These are phyloP conservation scores for Kodamaea leandrae DNA, from an alignment of 805 yeast species.

Conservation along the genomic window DNA sequence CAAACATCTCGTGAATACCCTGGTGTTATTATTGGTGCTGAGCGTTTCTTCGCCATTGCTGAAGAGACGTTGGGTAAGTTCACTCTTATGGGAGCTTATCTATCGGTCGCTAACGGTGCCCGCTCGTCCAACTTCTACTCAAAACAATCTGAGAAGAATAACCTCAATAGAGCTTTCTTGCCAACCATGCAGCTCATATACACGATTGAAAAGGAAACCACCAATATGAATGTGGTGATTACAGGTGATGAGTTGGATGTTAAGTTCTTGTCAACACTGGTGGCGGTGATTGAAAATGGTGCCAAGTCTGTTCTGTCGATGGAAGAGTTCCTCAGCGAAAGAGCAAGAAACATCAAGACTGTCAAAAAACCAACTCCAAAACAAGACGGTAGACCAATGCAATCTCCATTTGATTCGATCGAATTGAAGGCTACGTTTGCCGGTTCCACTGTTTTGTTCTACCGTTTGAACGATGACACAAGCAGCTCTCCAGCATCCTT, in stretches of 20 bases:
- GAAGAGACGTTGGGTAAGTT: conserved; percentile 64
- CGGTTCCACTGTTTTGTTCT: conserved; percentile 62
- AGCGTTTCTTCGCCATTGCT: conserved; percentile 63
- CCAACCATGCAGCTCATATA: conserved; percentile 66
- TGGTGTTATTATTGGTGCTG: conserved; percentile 79
- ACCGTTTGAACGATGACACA: conserved; percentile 41
- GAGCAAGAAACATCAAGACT: conserved; percentile 12
- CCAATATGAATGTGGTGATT: conserved; percentile 46
- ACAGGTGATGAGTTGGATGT: conserved; percentile 72
- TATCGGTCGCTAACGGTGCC: conserved; percentile 68
- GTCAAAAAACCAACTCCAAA: not conserved
- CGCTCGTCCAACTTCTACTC: conserved; percentile 50
- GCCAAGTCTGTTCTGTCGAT: conserved; percentile 47
- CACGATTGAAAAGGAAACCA: conserved; percentile 29
- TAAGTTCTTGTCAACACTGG: conserved; percentile 54
- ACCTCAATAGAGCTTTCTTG: conserved; percentile 61
- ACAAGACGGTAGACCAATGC: conserved; percentile 7
- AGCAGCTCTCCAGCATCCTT: conserved; percentile 47
- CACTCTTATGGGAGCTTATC: conserved; percentile 63
- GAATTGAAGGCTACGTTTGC: conserved; percentile 58
- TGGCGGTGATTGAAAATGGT: conserved; percentile 52
- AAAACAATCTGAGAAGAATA: conserved; percentile 42
- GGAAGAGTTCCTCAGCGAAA: conserved; percentile 31
- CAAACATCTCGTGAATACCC: conserved; percentile 45
- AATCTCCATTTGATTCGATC: conserved; percentile 31